Conservation (phyloP, 2,329 filamentous ascomycete genomes). For the Apiospora phragmitis region DNA sequence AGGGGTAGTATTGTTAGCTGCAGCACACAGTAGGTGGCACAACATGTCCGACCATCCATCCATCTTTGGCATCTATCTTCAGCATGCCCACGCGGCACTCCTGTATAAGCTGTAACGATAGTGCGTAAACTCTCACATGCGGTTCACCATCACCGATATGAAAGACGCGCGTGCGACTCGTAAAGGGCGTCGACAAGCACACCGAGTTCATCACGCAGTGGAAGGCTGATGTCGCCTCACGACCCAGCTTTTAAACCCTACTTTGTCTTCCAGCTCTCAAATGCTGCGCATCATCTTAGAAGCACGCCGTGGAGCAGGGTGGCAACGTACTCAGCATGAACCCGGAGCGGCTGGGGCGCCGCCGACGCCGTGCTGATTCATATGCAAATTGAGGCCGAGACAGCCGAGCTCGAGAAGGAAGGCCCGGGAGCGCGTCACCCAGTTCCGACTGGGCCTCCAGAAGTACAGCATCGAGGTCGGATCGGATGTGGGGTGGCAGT, state of each 20-base stretch:
- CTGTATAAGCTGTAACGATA: conserved; percentile 11
- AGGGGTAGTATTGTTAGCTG: no score
- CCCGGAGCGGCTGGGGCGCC: conserved; percentile 11
- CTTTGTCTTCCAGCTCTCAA: conserved; percentile 16
- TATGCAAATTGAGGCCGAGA: not conserved
- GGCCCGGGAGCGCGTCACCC: not conserved
- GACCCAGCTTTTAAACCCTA: conserved; percentile 16
- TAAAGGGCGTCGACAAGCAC: conserved; percentile 13
- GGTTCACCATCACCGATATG: conserved; percentile 21
- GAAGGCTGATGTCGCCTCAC: conserved; percentile 14
- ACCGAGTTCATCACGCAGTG: conserved; percentile 16
- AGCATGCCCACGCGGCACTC: no score
- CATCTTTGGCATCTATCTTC: no score
- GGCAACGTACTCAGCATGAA: conserved; percentile 42
- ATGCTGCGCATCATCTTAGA: conserved; percentile 30
- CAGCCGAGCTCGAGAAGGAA: not conserved
- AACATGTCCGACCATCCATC: no score
- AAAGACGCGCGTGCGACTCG: conserved; percentile 17
- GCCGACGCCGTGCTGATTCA: not conserved
- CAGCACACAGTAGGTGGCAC: no score
- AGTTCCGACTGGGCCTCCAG: not conserved
- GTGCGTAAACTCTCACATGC: conserved; percentile 13
- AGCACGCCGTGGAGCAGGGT: conserved; percentile 34
- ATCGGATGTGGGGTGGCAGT: conserved; percentile 30
- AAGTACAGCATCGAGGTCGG: not conserved